Percentiles rank a stretch among this genome's conserved stretches.
These are phyloP conservation scores for Typha latifolia DNA, from an alignment of 176 grass and related monocot species.

Conservation along the genomic window DNA sequence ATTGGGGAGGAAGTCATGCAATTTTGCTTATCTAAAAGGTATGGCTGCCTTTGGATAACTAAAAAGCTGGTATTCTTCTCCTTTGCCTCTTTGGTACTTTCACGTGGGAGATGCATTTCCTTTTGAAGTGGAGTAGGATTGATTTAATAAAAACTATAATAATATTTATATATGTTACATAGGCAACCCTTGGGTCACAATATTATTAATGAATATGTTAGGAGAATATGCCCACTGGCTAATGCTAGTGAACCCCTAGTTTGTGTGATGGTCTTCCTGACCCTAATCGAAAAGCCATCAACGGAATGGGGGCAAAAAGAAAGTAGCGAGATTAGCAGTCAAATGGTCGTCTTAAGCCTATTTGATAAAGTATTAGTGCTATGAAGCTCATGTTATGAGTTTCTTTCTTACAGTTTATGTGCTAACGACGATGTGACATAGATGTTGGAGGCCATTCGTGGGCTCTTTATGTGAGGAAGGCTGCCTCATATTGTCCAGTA, in stretches of 20 bases:
- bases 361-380: slow-evolving; percentile 20
- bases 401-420: too few species aligned
- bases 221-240: slow-evolving; percentile 39
- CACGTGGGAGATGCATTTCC: slow-evolving; percentile 40
- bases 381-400: too few species aligned
- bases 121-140: slow-evolving; percentile 53
- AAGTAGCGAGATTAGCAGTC: slow-evolving; percentile 14
- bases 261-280: slow-evolving; percentile 15
- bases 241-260: slow-evolving; percentile 38
- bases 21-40: slow-evolving; percentile 35
- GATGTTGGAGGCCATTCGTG: too few species aligned
- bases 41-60: slow-evolving; percentile 29
- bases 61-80: slow-evolving; percentile 35
- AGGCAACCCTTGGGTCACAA: slow-evolving; percentile 20
- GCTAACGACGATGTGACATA: too few species aligned
- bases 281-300: slow-evolving; percentile 33
- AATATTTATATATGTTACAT: slow-evolving; percentile 21
- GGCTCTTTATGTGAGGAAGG: too few species aligned
- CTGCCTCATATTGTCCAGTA: too few species aligned
- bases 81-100: slow-evolving; percentile 26
- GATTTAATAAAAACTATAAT: slow-evolving; percentile 57
- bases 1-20: slow-evolving; percentile 4
- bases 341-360: slow-evolving; percentile 1
- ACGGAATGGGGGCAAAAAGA: slow-evolving; percentile 13
- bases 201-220: slow-evolving; percentile 22